These are phyloP conservation scores for Rhizomucor miehei DNA, from an alignment of 371 early-diverging fungal genomes.

Conservation along the genomic window DNA sequence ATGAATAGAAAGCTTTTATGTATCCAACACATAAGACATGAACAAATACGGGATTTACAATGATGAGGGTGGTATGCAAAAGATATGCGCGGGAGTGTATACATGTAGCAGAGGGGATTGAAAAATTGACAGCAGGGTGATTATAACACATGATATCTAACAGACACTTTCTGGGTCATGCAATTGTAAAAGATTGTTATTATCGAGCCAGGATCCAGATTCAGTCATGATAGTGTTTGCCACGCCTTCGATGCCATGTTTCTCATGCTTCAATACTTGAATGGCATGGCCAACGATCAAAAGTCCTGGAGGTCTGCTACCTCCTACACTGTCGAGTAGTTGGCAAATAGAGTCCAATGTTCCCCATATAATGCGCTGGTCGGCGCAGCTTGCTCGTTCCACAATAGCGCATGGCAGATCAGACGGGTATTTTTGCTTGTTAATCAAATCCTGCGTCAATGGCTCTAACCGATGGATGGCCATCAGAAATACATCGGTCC, in stretches of 20 bases:
- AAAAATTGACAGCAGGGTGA: no score
- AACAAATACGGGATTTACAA: no score
- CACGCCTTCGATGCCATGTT: constrained; percentile 32
- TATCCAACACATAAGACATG: no score
- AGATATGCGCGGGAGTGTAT: no score
- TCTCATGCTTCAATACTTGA: constrained; percentile 41
- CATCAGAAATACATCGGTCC: constrained; percentile 91
- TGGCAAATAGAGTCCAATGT: constrained; percentile 56
- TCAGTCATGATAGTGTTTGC: constrained; percentile 19
- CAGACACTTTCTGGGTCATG: constrained; percentile 47
- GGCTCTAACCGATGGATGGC: constrained; percentile 70
- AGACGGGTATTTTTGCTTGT: constrained; percentile 53
- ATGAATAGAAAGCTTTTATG: no score
- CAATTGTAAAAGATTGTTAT: constrained; percentile 23
- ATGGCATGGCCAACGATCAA: constrained; percentile 64
- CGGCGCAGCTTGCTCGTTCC: constrained; percentile 71
- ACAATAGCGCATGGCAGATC: constrained; percentile 72
- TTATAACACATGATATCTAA: constrained; percentile 6
- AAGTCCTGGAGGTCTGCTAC: constrained; percentile 73
- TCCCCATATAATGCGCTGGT: constrained; percentile 68
- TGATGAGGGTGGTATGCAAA: no score
- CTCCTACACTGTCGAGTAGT: constrained; percentile 64
- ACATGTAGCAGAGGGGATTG: no score
- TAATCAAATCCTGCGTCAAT: constrained; percentile 55
- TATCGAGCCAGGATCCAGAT: constrained; percentile 7